Evolutionary conservation across 2,329 filamentous ascomycete genomes (phyloP), one percentile per base, ranked within the genome.

Genomic region (Graphium sp.): DNA sequence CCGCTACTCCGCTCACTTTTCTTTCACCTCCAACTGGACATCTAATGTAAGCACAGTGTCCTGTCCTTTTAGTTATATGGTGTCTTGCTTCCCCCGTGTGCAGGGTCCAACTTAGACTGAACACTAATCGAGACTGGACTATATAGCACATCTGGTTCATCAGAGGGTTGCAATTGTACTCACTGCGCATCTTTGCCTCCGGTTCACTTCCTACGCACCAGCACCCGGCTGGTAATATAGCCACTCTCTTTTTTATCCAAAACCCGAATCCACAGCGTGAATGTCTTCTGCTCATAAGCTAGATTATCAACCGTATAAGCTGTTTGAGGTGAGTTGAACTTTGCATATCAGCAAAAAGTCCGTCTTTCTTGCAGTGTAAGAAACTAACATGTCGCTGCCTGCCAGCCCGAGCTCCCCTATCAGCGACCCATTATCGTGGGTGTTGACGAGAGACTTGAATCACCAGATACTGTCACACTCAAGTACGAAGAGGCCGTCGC

Each of bases 241-340:
- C 53, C 46, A 50, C 44, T 50, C 46, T 45, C 42, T 40, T 39
- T 44, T 40, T 37, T 36, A 38, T 40, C 36, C 32, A 35, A 41
- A 37, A 36, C 39, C 15, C 11, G 17, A 30, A 25, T 18, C 22
- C 28, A 22, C 51, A 54, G 55, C 52, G 63, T 66, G 50, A 48
- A 70, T 70, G 66, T 70, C 65, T 60, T 46, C 57, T 48, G 49
- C 53, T 46, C 68, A 66, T 55, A 63, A 65, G 46, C 58, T 61
- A 42, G 18, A 25, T 18, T 61, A 58, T 45, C 52, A 59, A 43
- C 48, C 59, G 39, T 68, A 67, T 50, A 67, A 66, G 54, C 55
- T 65, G 48, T 68, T 62, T 47, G 62, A 70, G 56, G 64, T 70
- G 47, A 65, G 66, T 64, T 49, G 36, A 38, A 17, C 34, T 28